Conservation (phyloP, 2,329 filamentous ascomycete genomes). For the Trichoderma aggressivum region DNA sequence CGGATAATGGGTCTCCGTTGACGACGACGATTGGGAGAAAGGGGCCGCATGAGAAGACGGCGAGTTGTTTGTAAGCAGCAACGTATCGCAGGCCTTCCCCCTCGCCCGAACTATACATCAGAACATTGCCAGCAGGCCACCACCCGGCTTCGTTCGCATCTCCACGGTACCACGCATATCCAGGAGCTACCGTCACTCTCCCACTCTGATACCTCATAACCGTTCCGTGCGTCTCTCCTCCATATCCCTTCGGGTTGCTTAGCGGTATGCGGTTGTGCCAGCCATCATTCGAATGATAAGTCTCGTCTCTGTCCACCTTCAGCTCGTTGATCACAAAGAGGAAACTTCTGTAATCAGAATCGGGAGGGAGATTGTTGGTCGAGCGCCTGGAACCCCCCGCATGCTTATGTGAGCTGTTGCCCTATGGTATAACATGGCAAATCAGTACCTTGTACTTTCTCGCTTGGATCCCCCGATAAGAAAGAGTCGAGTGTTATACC, state of each 20-base stretch:
- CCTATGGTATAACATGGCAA: neutral
- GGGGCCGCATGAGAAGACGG: conserved; percentile 38
- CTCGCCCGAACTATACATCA: too few relatives aligned
- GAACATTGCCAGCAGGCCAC: neutral
- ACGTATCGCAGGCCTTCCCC: too few relatives aligned
- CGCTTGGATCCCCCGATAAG: neutral
- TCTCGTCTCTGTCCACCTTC: neutral
- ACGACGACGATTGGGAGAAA: conserved; percentile 35
- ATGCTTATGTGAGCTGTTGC: neutral
- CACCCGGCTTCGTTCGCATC: neutral
- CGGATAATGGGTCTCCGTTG: conserved; percentile 7
- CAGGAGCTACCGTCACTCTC: conserved; percentile 24
- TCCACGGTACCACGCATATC: conserved; percentile 25
- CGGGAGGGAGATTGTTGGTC: neutral
- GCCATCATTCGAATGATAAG: conserved; percentile 21
- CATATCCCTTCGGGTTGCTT: conserved; percentile 23
- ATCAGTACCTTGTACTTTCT: neutral
- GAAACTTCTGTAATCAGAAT: conserved; percentile 29
- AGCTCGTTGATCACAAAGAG: conserved; percentile 41
- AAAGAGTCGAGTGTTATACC: neutral
- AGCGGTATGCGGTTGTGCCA: conserved; percentile 36
- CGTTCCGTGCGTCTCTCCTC: conserved; percentile 27
- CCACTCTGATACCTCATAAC: conserved; percentile 39
- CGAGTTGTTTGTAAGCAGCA: conserved; percentile 26
- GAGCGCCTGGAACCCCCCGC: neutral